Conservation (phyloP, 1,139 yeast genomes). For the Nakaseomyces delphensis region DNA sequence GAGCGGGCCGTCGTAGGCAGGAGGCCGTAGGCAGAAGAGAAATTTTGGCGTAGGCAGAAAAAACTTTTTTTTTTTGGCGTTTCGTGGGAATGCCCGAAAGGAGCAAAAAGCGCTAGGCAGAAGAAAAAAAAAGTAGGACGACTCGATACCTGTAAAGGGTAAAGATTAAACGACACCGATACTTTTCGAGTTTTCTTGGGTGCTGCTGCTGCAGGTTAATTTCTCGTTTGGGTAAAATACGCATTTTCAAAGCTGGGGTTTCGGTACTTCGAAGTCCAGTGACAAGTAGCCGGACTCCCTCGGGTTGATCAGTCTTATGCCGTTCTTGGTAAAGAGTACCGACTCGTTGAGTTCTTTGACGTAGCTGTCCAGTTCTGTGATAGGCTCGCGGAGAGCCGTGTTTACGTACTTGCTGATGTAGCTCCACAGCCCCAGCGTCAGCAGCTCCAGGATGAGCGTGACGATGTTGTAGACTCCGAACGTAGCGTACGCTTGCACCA, state of each 20-base stretch:
- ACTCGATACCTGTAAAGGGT: neutral
- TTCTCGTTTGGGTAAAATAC: too few relatives aligned
- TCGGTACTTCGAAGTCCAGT: slow-evolving; percentile 45
- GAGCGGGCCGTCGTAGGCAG: too few relatives aligned
- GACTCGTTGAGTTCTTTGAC: slow-evolving; percentile 38
- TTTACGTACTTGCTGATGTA: slow-evolving; percentile 14
- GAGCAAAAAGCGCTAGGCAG: too few relatives aligned
- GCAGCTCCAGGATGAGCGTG: slow-evolving; percentile 39
- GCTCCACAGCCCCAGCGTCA: slow-evolving; percentile 38
- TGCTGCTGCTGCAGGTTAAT: too few relatives aligned
- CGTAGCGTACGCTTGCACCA: slow-evolving; percentile 39
- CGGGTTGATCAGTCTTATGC: slow-evolving; percentile 45
- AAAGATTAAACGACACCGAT: neutral
- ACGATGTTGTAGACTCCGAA: slow-evolving; percentile 33
- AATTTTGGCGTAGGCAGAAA: too few relatives aligned
- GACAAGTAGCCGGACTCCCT: slow-evolving; percentile 54
- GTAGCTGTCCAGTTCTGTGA: slow-evolving; percentile 39
- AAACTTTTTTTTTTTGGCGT: too few relatives aligned
- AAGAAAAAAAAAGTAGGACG: too few relatives aligned
- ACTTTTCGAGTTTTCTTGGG: too few relatives aligned
- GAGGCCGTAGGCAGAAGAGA: too few relatives aligned
- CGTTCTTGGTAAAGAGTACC: slow-evolving; percentile 22
- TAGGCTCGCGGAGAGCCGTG: slow-evolving; percentile 18
- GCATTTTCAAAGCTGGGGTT: slow-evolving; percentile 25
- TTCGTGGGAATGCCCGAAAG: too few relatives aligned